Conservation (phyloP, 208 protist species). For the Acanthamoeba polyphaga region DNA sequence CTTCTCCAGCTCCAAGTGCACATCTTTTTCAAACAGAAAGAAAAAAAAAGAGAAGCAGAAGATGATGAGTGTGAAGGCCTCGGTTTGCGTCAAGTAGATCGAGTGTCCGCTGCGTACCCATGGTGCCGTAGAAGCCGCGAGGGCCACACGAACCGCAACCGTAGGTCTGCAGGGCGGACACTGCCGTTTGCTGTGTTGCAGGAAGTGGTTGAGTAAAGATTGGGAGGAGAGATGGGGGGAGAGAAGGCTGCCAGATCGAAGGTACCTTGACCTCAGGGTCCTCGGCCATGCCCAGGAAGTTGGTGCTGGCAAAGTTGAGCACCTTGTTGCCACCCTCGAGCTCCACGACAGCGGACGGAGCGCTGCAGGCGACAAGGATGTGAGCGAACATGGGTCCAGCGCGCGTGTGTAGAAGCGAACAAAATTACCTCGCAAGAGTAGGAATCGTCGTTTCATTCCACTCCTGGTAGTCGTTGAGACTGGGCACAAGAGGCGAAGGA, state of each 20-base stretch:
- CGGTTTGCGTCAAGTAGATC: background rate
- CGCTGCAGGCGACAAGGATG: background rate
- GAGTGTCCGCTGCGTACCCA: slow-evolving; percentile 83
- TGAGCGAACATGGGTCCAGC: background rate
- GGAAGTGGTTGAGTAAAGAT: background rate
- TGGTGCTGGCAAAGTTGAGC: slow-evolving; percentile 94
- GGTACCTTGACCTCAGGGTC: slow-evolving; percentile 89
- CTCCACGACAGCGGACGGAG: background rate
- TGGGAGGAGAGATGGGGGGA: too few species aligned
- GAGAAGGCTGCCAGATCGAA: background rate
- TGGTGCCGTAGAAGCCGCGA: slow-evolving; percentile 97
- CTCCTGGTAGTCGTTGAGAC: slow-evolving; percentile 9
- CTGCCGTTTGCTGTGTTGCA: slow-evolving; percentile 85
- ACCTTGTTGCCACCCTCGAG: slow-evolving; percentile 80
- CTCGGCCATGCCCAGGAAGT: slow-evolving; percentile 96
- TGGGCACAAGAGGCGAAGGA: slow-evolving; percentile 35
- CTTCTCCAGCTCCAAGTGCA: slow-evolving; percentile 95
- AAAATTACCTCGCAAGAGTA: slow-evolving; percentile 84
- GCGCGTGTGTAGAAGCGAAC: background rate
- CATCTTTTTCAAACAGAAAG: slow-evolving; percentile 88
- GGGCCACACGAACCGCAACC: slow-evolving; percentile 98
- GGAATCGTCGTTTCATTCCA: slow-evolving; percentile 75
- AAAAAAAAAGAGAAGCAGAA: background rate
- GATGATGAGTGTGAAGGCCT: background rate
- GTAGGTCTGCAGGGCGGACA: slow-evolving; percentile 94